Evolutionary conservation across 768 basidiomycete genomes (phyloP), one percentile per base, ranked within the genome.

Genomic region (Suillus plorans): DNA sequence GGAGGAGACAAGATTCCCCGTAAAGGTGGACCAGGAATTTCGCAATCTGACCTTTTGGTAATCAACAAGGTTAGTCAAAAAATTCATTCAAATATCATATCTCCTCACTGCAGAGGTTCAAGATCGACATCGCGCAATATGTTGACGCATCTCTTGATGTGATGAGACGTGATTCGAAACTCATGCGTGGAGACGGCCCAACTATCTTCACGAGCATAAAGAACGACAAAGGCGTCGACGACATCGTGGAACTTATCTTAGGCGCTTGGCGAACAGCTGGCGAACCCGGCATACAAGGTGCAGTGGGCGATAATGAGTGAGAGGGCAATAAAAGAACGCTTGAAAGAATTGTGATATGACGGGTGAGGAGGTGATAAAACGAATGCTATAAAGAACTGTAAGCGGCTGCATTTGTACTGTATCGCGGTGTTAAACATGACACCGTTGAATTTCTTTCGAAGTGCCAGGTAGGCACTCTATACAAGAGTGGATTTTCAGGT

Each of bases 1-100:
- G 97, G 97, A 12, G 97, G 97, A 1, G 97, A 99, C 79, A 99
- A 99, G 79, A 96, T 99, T 67, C 97, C 97, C 25, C 84, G 97
- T 28, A 99, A 99, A 80, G 97, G 97, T 5, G 97, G 97, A 1
- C 97, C 97, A 2, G 97, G 97, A 12, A 98, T 99, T 69, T 95
- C 95, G 1, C 92, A 95, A 72, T 97, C 95, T 1, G 97, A 99
- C 79, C 80, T 99, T 13, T 80, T 99, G 62, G 87, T 99, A 31
- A 87, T 99, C 70, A 99, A 99, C 82, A 99, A 99, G 85, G 96
- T 90, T 41, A 34, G 56, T 62, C 3, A 39, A 47, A 31, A 31
- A 49, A 34, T 20, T 58, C 59, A 45, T 42, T 58, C 60, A 67
- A 61, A 41, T 25, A 28, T 28, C 16, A 42, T 20, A 28, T 3